Evolutionary conservation across 495 filamentous ascomycete genomes (phyloP).

Genomic region (Penicillium flavigenum): DNA sequence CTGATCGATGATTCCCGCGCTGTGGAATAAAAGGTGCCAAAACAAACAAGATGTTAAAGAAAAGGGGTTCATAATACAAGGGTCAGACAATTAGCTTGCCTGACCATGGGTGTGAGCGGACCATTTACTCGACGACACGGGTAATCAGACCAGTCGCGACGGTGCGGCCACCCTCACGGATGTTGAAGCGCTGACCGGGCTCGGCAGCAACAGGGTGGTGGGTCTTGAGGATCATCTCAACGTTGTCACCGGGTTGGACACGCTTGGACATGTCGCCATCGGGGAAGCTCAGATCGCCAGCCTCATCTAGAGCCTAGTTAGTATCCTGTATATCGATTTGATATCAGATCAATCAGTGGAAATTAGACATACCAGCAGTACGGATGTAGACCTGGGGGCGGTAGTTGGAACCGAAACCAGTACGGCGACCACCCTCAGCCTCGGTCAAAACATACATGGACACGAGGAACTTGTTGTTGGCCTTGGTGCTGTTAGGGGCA

Average conservation of each 20-base stretch:
- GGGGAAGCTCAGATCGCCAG: constrained; percentile 76
- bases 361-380: constrained; percentile 65
- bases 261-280: constrained; percentile 72
- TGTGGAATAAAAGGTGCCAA: constrained; percentile 33
- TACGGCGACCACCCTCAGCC: constrained; percentile 96
- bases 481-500: constrained; percentile 71
- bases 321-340: neutral
- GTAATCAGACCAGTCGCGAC: constrained; percentile 92
- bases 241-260: constrained; percentile 97
- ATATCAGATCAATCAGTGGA: neutral
- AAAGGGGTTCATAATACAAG: constrained; percentile 41
- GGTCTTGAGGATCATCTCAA: constrained; percentile 87
- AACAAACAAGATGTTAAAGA: constrained; percentile 33
- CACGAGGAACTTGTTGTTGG: constrained; percentile 84
- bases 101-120: constrained; percentile 10
- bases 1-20: constrained; percentile 40
- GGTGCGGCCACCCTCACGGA: constrained; percentile 92
- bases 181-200: constrained; percentile 88
- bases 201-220: constrained; percentile 82
- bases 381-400: constrained; percentile 92
- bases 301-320: constrained; percentile 59
- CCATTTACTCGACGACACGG: constrained; percentile 58
- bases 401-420: constrained; percentile 90
- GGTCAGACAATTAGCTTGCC: constrained; percentile 19
- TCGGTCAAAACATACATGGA: constrained; percentile 97